Conservation (phyloP, 805 yeast species). For the Suhomyces faveliae region DNA sequence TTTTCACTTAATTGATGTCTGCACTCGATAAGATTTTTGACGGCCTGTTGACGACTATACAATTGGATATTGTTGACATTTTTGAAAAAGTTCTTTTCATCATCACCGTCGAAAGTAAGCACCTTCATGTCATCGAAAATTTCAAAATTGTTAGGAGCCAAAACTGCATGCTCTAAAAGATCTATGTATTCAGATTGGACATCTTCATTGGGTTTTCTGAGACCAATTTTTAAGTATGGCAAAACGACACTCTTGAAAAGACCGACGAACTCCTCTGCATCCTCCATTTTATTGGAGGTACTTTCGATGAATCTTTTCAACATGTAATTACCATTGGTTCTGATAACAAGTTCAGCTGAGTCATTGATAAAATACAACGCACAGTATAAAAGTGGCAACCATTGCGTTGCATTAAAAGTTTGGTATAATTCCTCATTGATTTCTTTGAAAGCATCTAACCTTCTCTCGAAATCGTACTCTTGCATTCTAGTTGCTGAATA, state of each 20-base stretch:
- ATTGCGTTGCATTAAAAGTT: constrained; percentile 51
- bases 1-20: constrained; percentile 48
- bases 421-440: constrained; percentile 57
- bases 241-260: constrained; percentile 54
- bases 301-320: constrained; percentile 67
- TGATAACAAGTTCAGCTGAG: constrained; percentile 72
- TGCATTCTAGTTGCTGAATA: constrained; percentile 59
- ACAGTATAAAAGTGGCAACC: constrained; percentile 76
- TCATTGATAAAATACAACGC: constrained; percentile 72
- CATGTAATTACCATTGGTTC: constrained; percentile 71
- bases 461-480: constrained; percentile 75
- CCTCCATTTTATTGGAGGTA: constrained; percentile 27
- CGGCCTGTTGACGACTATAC: constrained; percentile 82
- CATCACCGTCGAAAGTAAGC: constrained; percentile 55
- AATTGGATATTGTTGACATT: constrained; percentile 82
- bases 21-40: constrained; percentile 57
- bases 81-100: constrained; percentile 77
- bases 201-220: constrained; percentile 56
- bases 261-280: constrained; percentile 29
- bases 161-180: constrained; percentile 63
- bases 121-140: constrained; percentile 67
- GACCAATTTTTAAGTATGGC: constrained; percentile 65
- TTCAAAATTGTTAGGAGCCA: constrained; percentile 38
- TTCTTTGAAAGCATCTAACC: constrained; percentile 63
- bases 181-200: constrained; percentile 71